Conservation (phyloP, 805 yeast species). For the Schizosaccharomyces japonicus region DNA sequence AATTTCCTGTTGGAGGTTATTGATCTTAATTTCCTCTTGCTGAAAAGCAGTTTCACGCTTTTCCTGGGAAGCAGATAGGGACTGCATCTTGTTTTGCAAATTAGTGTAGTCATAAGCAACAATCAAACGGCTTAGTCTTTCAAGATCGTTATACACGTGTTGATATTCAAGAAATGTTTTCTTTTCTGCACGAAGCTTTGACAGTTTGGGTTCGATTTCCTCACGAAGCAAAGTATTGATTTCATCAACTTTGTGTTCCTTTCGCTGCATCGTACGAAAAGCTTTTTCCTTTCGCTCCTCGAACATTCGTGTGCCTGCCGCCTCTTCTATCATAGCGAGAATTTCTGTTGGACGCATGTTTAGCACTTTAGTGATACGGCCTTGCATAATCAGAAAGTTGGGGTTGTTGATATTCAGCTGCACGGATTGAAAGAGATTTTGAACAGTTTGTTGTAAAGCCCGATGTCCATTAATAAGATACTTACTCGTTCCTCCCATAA, state of each 20-base stretch:
- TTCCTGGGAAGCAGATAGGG: neutral
- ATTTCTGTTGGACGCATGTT: constrained; percentile 90
- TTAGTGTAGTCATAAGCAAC: constrained; percentile 50
- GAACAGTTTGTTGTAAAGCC: constrained; percentile 81
- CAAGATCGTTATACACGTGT: constrained; percentile 58
- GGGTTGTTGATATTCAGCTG: constrained; percentile 93
- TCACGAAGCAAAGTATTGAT: constrained; percentile 49
- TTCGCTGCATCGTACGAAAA: constrained; percentile 71
- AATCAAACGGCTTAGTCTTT: constrained; percentile 45
- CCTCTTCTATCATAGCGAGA: constrained; percentile 79
- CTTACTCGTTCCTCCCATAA: constrained; percentile 76
- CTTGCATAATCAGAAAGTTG: constrained; percentile 93
- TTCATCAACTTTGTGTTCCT: constrained; percentile 61
- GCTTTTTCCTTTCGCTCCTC: constrained; percentile 87
- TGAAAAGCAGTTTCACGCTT: constrained; percentile 5
- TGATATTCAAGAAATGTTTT: constrained; percentile 66
- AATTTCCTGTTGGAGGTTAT: constrained; percentile 24
- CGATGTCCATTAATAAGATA: constrained; percentile 86
- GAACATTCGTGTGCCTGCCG: constrained; percentile 90
- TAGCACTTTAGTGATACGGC: constrained; percentile 86
- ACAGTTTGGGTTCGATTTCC: constrained; percentile 83
- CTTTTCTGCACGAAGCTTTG: constrained; percentile 57
- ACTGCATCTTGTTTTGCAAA: constrained; percentile 8
- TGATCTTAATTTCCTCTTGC: constrained; percentile 23
- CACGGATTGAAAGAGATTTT: constrained; percentile 75